phyloP scores from a whole-genome alignment of 345 rosid species.

The Limnanthes douglasii region DNA sequence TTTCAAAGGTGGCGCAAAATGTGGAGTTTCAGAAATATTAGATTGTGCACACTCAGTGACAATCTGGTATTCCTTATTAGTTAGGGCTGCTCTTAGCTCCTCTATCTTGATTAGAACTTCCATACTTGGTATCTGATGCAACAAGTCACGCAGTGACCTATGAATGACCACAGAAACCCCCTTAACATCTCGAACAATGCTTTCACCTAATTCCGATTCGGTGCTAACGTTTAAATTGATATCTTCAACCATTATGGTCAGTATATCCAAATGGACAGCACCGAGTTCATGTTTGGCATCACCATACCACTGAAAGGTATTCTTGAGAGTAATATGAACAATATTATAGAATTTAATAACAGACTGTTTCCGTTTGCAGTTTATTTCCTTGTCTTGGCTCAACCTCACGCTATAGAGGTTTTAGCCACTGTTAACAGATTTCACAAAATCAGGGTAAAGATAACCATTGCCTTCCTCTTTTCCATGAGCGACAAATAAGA shows the following conservation, averaged over 20 bases:
- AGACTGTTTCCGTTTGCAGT: no score
- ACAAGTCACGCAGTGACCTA: conserved; percentile 84
- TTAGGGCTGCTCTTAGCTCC: conserved; percentile 63
- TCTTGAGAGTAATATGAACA: no score
- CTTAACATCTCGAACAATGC: conserved; percentile 80
- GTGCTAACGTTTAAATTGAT: conserved; percentile 87
- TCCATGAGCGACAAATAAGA: no score
- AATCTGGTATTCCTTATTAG: conserved; percentile 79
- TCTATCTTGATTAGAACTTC: conserved; percentile 70
- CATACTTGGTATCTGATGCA: conserved; percentile 65
- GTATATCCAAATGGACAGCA: no score
- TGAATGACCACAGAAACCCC: conserved; percentile 72
- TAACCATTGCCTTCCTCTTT: no score
- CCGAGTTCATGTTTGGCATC: no score
- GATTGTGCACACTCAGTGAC: conserved; percentile 77
- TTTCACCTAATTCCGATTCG: conserved; percentile 69
- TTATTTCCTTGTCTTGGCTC: no score
- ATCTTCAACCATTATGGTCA: conserved; percentile 92
- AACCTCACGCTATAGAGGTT: no score
- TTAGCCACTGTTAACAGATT: no score
- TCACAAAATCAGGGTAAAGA: no score
- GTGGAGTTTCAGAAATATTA: conserved; percentile 74
- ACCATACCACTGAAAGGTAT: no score
- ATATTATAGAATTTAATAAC: no score
- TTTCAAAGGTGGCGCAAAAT: conserved; percentile 39